Evolutionary conservation across 2,329 filamentous ascomycete species (phyloP), one percentile per base, ranked within the genome.

Genomic region (Zarea fungicola): DNA sequence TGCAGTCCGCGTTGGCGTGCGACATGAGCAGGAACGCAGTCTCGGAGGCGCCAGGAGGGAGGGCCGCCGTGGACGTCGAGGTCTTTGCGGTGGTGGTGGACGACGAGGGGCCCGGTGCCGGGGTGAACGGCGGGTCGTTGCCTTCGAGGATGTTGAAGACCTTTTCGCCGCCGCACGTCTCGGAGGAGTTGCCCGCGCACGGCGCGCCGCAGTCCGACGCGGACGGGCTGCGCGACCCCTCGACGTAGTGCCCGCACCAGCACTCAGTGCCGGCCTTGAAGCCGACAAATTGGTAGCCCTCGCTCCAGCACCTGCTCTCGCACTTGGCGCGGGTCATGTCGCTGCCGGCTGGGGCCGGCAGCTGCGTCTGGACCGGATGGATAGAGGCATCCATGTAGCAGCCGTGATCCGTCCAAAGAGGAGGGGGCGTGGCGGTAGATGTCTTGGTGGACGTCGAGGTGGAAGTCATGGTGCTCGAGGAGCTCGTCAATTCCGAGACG

Each of bases 181-280:
- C 35, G 19, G 44, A 48, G 14, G 26, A 19, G 26, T 48, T 48
- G 19, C 44, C 44, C 2, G 44, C 44, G 26, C 44, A 48, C 11
- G 35, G 44, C 11, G 13, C 10, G n/a, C 14, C 5, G 19, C 44
- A 48, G 28, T 48, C 44, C 1, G 44, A 14, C 7, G 14, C 19
- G 2, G 26, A 28, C 3, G 36, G 28, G 11, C 35, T 41, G 3
- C 3, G 6, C 1, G 5, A 11, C 9, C 44, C 44, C 3, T 41
- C 5, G 0, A 48, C 36, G 23, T 41, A 48, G 3, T 41, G 13
- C 2, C 44, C 44, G 26, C 44, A 48, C 44, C 44, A 48, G 26
- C 44, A 48, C n/a, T 48, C 36, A 10, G 26, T 32, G n/a, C 44
- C 36, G 4, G 44, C 35, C 19, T 48, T 48, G n/a, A 32, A 40